Evolutionary conservation across 352 stramenopile genomes (phyloP), one percentile per base, ranked within the genome.

Genomic region (Thraustochytrium sp.): DNA sequence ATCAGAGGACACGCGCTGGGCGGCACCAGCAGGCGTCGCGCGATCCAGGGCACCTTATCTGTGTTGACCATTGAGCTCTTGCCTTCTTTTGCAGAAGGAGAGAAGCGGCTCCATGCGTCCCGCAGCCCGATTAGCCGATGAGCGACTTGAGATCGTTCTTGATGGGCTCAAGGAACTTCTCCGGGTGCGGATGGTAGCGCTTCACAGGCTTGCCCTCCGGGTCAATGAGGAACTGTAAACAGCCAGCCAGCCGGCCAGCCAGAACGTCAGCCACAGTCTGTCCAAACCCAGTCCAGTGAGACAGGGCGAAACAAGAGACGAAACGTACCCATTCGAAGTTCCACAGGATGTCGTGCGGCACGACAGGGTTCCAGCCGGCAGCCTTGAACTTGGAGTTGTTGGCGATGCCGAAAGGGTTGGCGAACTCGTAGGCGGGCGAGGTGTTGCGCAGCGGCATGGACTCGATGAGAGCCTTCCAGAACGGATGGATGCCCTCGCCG

Each of bases 241-340:
- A n/a, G n/a, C n/a, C n/a, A n/a, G n/a, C n/a, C n/a, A n/a, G n/a
- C n/a, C n/a, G n/a, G n/a, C n/a, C n/a, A n/a, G n/a, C n/a, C n/a
- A n/a, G n/a, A n/a, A n/a, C n/a, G n/a, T n/a, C n/a, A n/a, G n/a
- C n/a, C n/a, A n/a, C n/a, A n/a, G n/a, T n/a, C n/a, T n/a, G n/a
- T n/a, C n/a, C n/a, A n/a, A n/a, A n/a, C n/a, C n/a, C n/a, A n/a
- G n/a, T n/a, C n/a, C n/a, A n/a, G n/a, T n/a, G n/a, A n/a, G n/a
- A n/a, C n/a, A n/a, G n/a, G n/a, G n/a, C n/a, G n/a, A n/a, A n/a
- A n/a, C n/a, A n/a, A n/a, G n/a, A n/a, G n/a, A n/a, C n/a, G n/a
- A n/a, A n/a, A n/a, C n/a, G n/a, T n/a, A n/a, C n/a, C 65, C 65
- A 77, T 38, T 77, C 65, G 64, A 77, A 77, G 65, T 77, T 77